Percentiles rank a stretch among this genome's conserved stretches.
Conservation (phyloP, 2,329 filamentous ascomycete genomes). For the Colletotrichum euphorbiae region DNA sequence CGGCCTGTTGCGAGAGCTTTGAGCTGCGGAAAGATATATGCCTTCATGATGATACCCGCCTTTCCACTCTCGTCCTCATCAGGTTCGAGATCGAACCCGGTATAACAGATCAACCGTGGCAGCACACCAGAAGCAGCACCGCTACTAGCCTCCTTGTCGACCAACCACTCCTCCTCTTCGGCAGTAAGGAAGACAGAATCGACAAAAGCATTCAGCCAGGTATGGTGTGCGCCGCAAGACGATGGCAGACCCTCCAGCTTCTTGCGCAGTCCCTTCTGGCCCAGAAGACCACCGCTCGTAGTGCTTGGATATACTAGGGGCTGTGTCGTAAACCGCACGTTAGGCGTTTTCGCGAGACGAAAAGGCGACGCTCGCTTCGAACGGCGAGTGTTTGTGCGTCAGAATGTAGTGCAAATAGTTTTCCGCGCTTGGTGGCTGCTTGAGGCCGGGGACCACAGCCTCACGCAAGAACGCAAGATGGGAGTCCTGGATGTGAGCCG, state of each 20-base stretch:
- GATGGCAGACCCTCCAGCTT: conserved; percentile 17
- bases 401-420: conserved; percentile 17
- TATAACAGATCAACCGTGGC: conserved; percentile 15
- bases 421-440: conserved; percentile 9
- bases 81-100: conserved; percentile 25
- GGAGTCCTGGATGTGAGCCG: conserved; percentile 7
- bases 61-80: not conserved
- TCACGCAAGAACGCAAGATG: conserved; percentile 28
- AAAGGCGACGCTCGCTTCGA: conserved; percentile 29
- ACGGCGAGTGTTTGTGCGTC: conserved; percentile 22
- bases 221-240: conserved; percentile 7
- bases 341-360: conserved; percentile 1
- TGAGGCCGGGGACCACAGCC: conserved; percentile 10
- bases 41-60: conserved; percentile 23
- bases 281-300: not conserved
- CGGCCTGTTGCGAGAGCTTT: conserved; percentile 19
- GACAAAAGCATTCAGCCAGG: conserved; percentile 16
- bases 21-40: conserved; percentile 33
- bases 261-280: conserved; percentile 21
- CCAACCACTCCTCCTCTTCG: conserved; percentile 7
- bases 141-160: not conserved
- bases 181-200: conserved; percentile 15
- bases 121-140: not conserved
- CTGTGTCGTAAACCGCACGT: conserved; percentile 28
- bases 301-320: conserved; percentile 3